Evolutionary conservation across 179 eudicot genomes (phyloP).

Genomic region (Carnegiea gigantea): DNA sequence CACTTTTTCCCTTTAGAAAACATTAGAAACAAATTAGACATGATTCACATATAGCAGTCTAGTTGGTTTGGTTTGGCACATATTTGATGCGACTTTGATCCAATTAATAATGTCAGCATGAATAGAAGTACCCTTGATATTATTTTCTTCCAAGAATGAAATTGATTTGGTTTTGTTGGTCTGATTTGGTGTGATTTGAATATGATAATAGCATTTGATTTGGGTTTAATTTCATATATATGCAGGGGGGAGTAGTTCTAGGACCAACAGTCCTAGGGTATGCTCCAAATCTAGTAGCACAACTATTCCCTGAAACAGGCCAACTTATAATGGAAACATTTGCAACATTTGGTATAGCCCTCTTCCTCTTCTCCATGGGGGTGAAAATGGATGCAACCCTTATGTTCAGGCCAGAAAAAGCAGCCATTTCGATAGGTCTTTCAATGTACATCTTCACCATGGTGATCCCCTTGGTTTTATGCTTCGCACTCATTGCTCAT

Average conservation of each 20-base stretch:
- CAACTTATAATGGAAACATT: slow-evolving; percentile 25
- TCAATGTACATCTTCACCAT: slow-evolving; percentile 33
- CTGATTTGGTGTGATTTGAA: background rate
- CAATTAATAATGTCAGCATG: background rate
- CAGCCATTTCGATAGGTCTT: slow-evolving; percentile 34
- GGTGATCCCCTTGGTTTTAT: slow-evolving; percentile 18
- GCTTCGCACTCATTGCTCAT: slow-evolving; percentile 16
- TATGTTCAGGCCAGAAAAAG: slow-evolving; percentile 32
- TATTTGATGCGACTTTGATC: background rate
- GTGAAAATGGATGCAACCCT: slow-evolving; percentile 34
- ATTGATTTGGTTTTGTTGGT: background rate
- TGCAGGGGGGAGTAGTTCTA: slow-evolving; percentile 39
- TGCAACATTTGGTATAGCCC: slow-evolving; percentile 25
- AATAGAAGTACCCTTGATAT: background rate
- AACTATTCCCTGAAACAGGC: slow-evolving; percentile 28
- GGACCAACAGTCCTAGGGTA: slow-evolving; percentile 65
- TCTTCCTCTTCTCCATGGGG: slow-evolving; percentile 28
- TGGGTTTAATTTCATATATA: background rate
- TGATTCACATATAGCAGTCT: background rate
- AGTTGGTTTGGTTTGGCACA: background rate
- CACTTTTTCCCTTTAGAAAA: too few species aligned
- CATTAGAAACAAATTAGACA: background rate
- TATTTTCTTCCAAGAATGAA: too few species aligned
- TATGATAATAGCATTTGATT: background rate
- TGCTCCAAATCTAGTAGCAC: slow-evolving; percentile 6